Percentiles rank a stretch among this genome's conserved stretches.
Evolutionary conservation across 2,329 filamentous ascomycete species (phyloP).

Genomic region (Lasiodiplodia theobromae): DNA sequence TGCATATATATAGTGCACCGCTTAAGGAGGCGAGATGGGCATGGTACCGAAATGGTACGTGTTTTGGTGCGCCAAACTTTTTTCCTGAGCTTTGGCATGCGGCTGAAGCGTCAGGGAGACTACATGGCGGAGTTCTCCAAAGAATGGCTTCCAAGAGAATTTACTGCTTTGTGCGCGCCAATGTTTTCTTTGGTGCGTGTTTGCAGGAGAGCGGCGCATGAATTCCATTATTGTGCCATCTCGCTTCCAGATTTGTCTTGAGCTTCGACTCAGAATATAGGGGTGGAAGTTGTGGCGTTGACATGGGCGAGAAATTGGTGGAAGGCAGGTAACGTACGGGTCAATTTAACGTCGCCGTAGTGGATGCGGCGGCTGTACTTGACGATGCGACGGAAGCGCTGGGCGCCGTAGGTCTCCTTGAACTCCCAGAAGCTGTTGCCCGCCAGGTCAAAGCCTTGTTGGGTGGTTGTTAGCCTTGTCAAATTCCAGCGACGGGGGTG

Average conservation of each 20-base stretch:
- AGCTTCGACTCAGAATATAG: slow-evolving; percentile 27
- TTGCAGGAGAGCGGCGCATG: slow-evolving; percentile 4
- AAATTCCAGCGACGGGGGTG: slow-evolving; percentile 13
- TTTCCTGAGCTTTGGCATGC: background rate
- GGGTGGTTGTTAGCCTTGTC: background rate
- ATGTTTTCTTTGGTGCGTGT: background rate
- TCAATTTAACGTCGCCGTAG: slow-evolving; percentile 66
- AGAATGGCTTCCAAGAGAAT: background rate
- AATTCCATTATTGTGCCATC: slow-evolving; percentile 33
- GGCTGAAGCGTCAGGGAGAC: background rate
- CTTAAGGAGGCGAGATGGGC: slow-evolving; percentile 18
- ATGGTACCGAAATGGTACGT: slow-evolving; percentile 8
- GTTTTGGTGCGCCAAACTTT: slow-evolving; percentile 1
- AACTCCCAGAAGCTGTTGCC: slow-evolving; percentile 75
- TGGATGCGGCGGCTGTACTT: slow-evolving; percentile 61
- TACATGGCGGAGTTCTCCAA: background rate
- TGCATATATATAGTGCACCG: background rate
- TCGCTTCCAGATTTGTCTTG: slow-evolving; percentile 6
- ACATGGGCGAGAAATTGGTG: background rate
- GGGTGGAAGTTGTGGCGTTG: background rate
- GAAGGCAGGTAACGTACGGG: slow-evolving; percentile 50
- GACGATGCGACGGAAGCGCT: slow-evolving; percentile 65
- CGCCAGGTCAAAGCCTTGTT: slow-evolving; percentile 65
- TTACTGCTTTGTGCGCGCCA: background rate
- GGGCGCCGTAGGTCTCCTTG: slow-evolving; percentile 62